Conservation (phyloP, 345 rosid species). For the Triadica sebifera region DNA sequence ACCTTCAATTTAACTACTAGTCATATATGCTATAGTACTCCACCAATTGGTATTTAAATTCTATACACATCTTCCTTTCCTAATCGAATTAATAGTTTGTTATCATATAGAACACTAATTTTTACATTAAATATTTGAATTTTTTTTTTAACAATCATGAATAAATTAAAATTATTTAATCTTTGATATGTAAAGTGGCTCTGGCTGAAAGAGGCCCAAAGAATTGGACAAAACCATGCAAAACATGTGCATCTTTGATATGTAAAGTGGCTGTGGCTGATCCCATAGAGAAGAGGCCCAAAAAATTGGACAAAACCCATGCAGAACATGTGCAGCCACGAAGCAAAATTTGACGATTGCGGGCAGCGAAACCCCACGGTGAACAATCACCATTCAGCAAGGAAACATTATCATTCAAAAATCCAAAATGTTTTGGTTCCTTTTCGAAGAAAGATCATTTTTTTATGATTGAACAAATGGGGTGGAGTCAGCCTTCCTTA, state of each 20-base stretch:
- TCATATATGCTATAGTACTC: too few relatives aligned
- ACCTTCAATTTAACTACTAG: too few relatives aligned
- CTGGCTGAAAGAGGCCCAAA: not conserved
- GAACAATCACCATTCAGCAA: not conserved
- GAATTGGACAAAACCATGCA: slow-evolving; percentile 12
- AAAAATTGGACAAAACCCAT: slow-evolving; percentile 10
- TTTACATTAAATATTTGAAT: too few relatives aligned
- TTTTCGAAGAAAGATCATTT: not conserved
- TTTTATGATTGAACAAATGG: slow-evolving; percentile 1
- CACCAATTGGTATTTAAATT: too few relatives aligned
- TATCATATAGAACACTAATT: too few relatives aligned
- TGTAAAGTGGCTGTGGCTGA: too few relatives aligned
- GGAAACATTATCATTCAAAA: not conserved
- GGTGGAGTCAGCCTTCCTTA: not conserved
- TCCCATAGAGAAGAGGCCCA: not conserved
- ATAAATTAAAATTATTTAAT: too few relatives aligned
- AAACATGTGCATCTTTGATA: slow-evolving; percentile 7
- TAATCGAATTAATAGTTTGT: too few relatives aligned
- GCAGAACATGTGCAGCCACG: slow-evolving; percentile 8
- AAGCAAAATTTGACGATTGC: not conserved
- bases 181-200: too few relatives aligned
- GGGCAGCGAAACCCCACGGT: not conserved
- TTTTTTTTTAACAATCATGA: too few relatives aligned
- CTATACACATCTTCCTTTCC: too few relatives aligned
- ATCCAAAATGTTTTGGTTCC: not conserved